Percentiles rank a stretch among this genome's conserved stretches.
phyloP scores from a whole-genome alignment of 768 basidiomycete genomes.

The Podaxis sp. region DNA sequence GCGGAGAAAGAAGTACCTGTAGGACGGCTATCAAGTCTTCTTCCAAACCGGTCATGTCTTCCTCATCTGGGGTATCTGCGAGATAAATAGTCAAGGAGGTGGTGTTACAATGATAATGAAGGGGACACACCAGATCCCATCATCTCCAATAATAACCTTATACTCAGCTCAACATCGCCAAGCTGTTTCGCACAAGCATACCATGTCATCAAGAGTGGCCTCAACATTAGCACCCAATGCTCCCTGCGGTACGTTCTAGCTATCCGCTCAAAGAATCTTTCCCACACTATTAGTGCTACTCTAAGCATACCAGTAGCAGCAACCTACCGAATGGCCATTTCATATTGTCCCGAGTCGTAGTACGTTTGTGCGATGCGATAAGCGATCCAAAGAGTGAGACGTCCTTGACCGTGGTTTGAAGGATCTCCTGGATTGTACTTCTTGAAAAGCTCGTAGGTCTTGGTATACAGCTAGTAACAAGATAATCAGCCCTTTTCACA shows the following conservation, averaged over 20 bases:
- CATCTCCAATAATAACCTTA: conserved; percentile 80
- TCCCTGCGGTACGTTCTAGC: conserved; percentile 85
- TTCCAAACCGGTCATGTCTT: conserved; percentile 49
- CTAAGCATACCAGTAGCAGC: neutral
- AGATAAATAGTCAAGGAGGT: conserved; percentile 6
- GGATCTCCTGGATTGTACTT: conserved; percentile 44
- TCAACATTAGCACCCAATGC: conserved; percentile 71
- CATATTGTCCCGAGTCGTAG: conserved; percentile 72
- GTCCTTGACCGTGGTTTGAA: conserved; percentile 53
- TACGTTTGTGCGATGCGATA: conserved; percentile 88
- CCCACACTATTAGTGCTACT: neutral
- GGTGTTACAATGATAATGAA: neutral
- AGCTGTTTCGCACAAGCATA: conserved; percentile 78
- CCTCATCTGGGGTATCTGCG: conserved; percentile 33
- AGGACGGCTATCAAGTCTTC: conserved; percentile 73
- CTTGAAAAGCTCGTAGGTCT: conserved; percentile 92
- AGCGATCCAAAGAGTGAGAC: conserved; percentile 88
- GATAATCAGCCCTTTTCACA: neutral
- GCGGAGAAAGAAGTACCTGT: conserved; percentile 39
- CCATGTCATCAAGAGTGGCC: conserved; percentile 73
- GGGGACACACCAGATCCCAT: conserved; percentile 60
- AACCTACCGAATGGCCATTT: conserved; percentile 79
- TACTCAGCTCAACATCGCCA: conserved; percentile 71
- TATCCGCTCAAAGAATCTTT: conserved; percentile 90
- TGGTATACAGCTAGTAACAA: conserved; percentile 73